These are phyloP conservation scores for Xenoacremonium recifei DNA, from an alignment of 2,329 filamentous ascomycete genomes.

Conservation along the genomic window DNA sequence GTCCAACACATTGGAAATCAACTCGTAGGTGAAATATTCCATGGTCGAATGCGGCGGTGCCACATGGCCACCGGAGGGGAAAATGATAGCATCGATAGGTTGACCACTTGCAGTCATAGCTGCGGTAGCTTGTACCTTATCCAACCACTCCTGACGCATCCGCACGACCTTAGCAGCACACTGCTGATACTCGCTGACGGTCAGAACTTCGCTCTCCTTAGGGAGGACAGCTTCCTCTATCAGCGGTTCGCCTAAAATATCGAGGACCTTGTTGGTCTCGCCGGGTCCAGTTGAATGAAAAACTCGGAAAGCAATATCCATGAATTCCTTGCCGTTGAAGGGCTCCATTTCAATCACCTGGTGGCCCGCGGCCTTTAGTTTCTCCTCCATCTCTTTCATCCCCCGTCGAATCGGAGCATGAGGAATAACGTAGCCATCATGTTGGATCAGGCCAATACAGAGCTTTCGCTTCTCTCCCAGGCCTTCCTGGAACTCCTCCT, in stretches of 20 bases:
- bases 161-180: too few relatives aligned
- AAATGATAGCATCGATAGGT: too few relatives aligned
- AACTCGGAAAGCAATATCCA: not conserved
- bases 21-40: too few relatives aligned
- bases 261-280: not conserved
- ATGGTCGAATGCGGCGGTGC: too few relatives aligned
- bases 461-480: not conserved
- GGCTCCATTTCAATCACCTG: not conserved
- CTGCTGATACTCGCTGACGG: too few relatives aligned
- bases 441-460: not conserved
- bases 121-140: too few relatives aligned
- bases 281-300: not conserved
- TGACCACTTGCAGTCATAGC: too few relatives aligned
- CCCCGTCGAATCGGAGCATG: slow-evolving; percentile 1
- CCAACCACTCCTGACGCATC: too few relatives aligned
- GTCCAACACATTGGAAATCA: too few relatives aligned
- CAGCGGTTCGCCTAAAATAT: not conserved
- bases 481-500: not conserved
- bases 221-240: not conserved
- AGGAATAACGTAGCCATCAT: slow-evolving; percentile 2
- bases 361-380: not conserved
- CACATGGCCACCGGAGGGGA: too few relatives aligned
- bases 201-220: not conserved
- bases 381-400: not conserved
- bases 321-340: not conserved